A percentile compares a stretch with the other conserved stretches of the same genome.
Conservation (phyloP, 768 basidiomycete genomes). For the Clitopilus hobsonii region DNA sequence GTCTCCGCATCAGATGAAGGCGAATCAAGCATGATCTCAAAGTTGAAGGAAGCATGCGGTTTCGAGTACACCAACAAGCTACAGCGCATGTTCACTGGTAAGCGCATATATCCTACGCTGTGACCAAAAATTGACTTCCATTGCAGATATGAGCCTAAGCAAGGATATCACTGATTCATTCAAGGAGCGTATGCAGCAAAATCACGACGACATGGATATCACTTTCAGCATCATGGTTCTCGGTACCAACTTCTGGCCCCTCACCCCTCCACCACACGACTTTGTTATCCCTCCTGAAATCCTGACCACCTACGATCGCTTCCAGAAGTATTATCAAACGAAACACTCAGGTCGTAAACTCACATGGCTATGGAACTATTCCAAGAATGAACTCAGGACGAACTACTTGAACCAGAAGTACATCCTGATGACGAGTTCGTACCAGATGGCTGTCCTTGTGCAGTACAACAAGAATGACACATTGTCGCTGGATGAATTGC, state of each 20-base stretch:
- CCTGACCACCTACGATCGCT: slow-evolving; percentile 83
- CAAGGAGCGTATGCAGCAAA: slow-evolving; percentile 91
- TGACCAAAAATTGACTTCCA: not conserved
- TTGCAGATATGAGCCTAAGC: slow-evolving; percentile 87
- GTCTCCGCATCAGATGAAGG: slow-evolving; percentile 95
- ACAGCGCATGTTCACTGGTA: slow-evolving; percentile 97
- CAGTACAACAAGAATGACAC: slow-evolving; percentile 95
- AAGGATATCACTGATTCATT: slow-evolving; percentile 96
- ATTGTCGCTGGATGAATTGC: slow-evolving; percentile 76
- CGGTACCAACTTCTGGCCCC: slow-evolving; percentile 96
- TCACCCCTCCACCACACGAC: slow-evolving; percentile 79
- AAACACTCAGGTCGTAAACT: slow-evolving; percentile 95
- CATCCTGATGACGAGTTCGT: slow-evolving; percentile 93
- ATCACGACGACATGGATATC: slow-evolving; percentile 86
- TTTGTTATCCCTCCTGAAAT: slow-evolving; percentile 91
- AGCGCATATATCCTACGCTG: slow-evolving; percentile 8
- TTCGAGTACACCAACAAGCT: slow-evolving; percentile 99
- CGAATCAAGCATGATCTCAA: slow-evolving; percentile 98
- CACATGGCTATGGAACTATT: slow-evolving; percentile 98
- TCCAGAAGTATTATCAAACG: slow-evolving; percentile 90
- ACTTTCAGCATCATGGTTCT: slow-evolving; percentile 94
- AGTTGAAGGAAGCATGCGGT: slow-evolving; percentile 96
- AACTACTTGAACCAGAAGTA: slow-evolving; percentile 95
- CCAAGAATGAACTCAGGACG: slow-evolving; percentile 94
- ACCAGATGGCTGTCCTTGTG: slow-evolving; percentile 93